phyloP scores from a whole-genome alignment of 2,329 filamentous ascomycete genomes.

The Penicillium expansum region DNA sequence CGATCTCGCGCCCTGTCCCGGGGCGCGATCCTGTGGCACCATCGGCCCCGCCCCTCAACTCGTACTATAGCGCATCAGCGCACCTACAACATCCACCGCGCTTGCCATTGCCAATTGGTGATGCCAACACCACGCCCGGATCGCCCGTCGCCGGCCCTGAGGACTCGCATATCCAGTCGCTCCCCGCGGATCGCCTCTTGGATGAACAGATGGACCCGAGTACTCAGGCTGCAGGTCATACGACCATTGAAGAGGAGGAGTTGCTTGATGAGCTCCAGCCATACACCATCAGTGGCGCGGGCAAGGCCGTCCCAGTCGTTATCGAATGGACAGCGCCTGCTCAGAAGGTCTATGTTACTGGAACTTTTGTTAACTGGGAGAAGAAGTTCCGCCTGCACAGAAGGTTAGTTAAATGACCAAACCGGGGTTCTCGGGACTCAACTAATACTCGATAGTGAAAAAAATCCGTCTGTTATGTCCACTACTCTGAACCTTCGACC shows the following conservation, averaged over 20 bases:
- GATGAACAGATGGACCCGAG: slow-evolving; percentile 56
- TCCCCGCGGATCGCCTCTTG: slow-evolving; percentile 43
- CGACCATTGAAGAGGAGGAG: slow-evolving; percentile 67
- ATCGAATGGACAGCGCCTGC: slow-evolving; percentile 83
- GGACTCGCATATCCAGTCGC: slow-evolving; percentile 52
- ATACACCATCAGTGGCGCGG: slow-evolving; percentile 64
- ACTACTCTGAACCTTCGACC: slow-evolving; percentile 80
- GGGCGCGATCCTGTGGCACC: slow-evolving; percentile 37
- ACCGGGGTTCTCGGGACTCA: background rate
- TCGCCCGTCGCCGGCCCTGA: slow-evolving; percentile 80
- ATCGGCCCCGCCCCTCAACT: slow-evolving; percentile 49
- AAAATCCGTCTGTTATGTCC: slow-evolving; percentile 61
- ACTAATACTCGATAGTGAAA: slow-evolving; percentile 35
- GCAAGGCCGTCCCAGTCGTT: slow-evolving; percentile 75
- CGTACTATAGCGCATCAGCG: slow-evolving; percentile 43
- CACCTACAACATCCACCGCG: slow-evolving; percentile 67
- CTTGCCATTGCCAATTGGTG: slow-evolving; percentile 87
- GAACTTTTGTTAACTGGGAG: slow-evolving; percentile 97
- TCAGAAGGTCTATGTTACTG: slow-evolving; percentile 92
- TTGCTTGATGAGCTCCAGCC: slow-evolving; percentile 69
- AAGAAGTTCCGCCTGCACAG: slow-evolving; percentile 83
- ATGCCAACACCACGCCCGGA: slow-evolving; percentile 83
- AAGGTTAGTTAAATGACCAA: slow-evolving; percentile 54
- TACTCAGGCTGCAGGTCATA: slow-evolving; percentile 54
- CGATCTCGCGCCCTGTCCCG: slow-evolving; percentile 29